Base-by-base conservation (phyloP, 1,284 basidiomycete genomes). In the Megacollybia platyphylla region DNA sequence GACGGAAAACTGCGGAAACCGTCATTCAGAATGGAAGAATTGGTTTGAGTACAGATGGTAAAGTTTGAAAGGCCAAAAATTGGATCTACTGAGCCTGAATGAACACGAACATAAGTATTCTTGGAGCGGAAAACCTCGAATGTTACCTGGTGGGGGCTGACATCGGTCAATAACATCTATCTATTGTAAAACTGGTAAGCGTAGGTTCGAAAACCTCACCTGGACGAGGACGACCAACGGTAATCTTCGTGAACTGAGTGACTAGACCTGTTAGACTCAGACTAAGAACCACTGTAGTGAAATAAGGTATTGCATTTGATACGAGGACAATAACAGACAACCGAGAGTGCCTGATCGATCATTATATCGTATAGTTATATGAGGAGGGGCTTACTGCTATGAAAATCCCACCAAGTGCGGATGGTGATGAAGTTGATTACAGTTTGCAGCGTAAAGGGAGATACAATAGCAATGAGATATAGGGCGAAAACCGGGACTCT, bases 1-100 rank as follows among this genome's bases (percentile, higher is more conserved):
- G 87, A 91, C 4, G 89, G 89, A 61, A 98, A 97, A 56, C 87
- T 91, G 52, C 88, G 77, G 68, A 92, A 97, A 0, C 93, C 93
- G 57, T 94, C 90, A 27, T 71, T 64, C 51, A 93, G 59, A 5
- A 79, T 70, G 10, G 55, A 48, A 9, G 57, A 53, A 54, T 88
- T 64, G 0, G 69, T 70, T 51, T 80, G 76, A 0, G 87, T 89
- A 62, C 94, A 98, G 43, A 97, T 82, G 1, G 71, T 68, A 42
- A 73, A 76, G 2, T 71, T 82, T 0, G 80, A 80, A 7, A 97
- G 68, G 0, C 87, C 86, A 48, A 75, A 92, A 1, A 69, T 57
- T 1, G 85, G 77, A 54, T 96, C 84, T 0, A 58, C 59, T 1
- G 81, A 69, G 2, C 80, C 87, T 0, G 64, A 41, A 18, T 56